phyloP scores from a whole-genome alignment of 257 asterid genomes.

The Oldenlandia corymbosa region DNA sequence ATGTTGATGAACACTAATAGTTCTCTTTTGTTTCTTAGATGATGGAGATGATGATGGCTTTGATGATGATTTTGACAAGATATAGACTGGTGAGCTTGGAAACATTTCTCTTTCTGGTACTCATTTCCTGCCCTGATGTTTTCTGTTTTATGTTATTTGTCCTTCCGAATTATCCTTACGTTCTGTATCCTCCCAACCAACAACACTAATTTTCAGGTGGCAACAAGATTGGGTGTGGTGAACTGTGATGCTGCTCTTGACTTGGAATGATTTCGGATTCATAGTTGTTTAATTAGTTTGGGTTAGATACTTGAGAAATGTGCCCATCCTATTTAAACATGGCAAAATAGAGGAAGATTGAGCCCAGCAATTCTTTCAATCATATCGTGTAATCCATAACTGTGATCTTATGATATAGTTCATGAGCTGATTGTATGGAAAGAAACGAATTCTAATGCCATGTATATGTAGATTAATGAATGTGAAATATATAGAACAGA shows the following conservation, averaged over 20 bases:
- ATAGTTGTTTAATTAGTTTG: not conserved
- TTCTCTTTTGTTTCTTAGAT: constrained; percentile 38
- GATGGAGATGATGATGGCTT: constrained; percentile 52
- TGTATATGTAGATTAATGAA: not conserved
- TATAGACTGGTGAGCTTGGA: constrained; percentile 51
- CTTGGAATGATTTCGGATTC: not conserved
- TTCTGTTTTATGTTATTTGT: not conserved
- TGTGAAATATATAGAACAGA: too few species aligned
- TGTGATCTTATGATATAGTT: not conserved
- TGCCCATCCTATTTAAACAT: not conserved
- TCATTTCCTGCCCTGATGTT: not conserved
- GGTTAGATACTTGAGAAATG: not conserved
- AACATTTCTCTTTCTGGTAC: not conserved
- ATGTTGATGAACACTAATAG: not conserved
- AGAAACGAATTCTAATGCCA: not conserved
- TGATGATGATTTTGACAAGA: constrained; percentile 80
- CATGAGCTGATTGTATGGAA: not conserved
- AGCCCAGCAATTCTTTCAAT: not conserved
- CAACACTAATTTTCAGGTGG: not conserved
- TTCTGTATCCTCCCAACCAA: not conserved
- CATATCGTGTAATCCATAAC: not conserved
- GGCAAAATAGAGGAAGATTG: not conserved
- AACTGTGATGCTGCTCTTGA: not conserved
- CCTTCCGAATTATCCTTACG: not conserved
- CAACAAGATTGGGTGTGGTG: not conserved